Percentiles rank a stretch among this genome's conserved stretches.
Conservation (phyloP, 441 rosid species). For the Macaranga tanarius region DNA sequence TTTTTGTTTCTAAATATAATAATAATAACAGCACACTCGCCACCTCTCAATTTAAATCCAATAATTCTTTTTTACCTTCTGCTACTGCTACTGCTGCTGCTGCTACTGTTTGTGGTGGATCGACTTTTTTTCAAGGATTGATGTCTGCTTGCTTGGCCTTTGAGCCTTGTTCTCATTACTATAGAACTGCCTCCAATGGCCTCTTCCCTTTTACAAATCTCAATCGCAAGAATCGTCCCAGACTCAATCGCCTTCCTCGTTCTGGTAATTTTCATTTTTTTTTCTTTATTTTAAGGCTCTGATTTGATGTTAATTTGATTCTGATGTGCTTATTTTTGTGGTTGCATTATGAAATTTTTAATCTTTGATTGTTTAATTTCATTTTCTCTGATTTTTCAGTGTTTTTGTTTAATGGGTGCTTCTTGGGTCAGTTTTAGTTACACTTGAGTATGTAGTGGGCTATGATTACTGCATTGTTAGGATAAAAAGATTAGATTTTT, state of each 20-base stretch:
- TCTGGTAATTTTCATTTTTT: constrained; percentile 47
- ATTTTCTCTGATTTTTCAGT: too few species aligned
- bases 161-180: constrained; percentile 63
- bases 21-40: constrained; percentile 14
- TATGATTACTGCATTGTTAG: too few species aligned
- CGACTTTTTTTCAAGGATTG: constrained; percentile 52
- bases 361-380: background rate
- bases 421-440: too few species aligned
- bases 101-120: too few species aligned
- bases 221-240: constrained; percentile 51
- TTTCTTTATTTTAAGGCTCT: background rate
- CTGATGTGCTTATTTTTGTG: background rate
- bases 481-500: too few species aligned
- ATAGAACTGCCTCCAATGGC: constrained; percentile 41
- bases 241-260: constrained; percentile 40
- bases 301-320: constrained; percentile 4
- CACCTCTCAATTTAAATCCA: background rate
- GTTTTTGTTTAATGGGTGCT: too few species aligned
- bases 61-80: constrained; percentile 28
- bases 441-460: too few species aligned
- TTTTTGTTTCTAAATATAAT: too few species aligned
- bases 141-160: constrained; percentile 65
- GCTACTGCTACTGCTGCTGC: too few species aligned
- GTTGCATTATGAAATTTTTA: background rate
- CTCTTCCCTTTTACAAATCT: constrained; percentile 51